A percentile compares a stretch with the other conserved stretches of the same genome.
Conservation (phyloP, 2,329 filamentous ascomycete genomes). For the Podosphaera xanthii region DNA sequence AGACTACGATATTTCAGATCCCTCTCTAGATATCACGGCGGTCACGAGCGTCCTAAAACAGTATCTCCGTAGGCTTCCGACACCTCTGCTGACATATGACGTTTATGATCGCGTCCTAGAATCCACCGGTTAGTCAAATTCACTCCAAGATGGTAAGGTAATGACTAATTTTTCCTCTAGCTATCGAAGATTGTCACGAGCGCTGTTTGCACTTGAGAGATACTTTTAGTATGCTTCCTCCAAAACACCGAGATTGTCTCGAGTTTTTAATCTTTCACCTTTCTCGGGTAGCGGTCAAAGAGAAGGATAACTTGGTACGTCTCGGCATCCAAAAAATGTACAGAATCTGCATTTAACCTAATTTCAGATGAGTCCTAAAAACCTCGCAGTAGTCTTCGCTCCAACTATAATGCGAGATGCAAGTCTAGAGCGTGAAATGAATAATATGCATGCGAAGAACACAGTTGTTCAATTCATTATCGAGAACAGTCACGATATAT, state of each 20-base stretch:
- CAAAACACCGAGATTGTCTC: slow-evolving; percentile 66
- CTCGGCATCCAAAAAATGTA: not conserved
- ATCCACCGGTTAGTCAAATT: slow-evolving; percentile 37
- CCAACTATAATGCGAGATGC: slow-evolving; percentile 90
- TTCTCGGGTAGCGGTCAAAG: slow-evolving; percentile 59
- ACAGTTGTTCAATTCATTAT: slow-evolving; percentile 79
- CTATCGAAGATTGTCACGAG: slow-evolving; percentile 39
- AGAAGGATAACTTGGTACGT: slow-evolving; percentile 62
- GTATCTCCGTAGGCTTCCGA: slow-evolving; percentile 85
- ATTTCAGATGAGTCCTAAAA: slow-evolving; percentile 74
- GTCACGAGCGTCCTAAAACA: slow-evolving; percentile 92
- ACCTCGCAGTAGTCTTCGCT: slow-evolving; percentile 89
- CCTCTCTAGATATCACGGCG: slow-evolving; percentile 81
- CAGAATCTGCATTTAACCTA: slow-evolving; percentile 9
- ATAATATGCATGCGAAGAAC: slow-evolving; percentile 85
- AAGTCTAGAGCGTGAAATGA: slow-evolving; percentile 83
- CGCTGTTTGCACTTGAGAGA: slow-evolving; percentile 48
- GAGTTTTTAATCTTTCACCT: slow-evolving; percentile 92
- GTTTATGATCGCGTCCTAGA: slow-evolving; percentile 80
- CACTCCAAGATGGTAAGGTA: not conserved
- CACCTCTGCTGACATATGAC: slow-evolving; percentile 73
- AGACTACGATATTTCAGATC: slow-evolving; percentile 82
- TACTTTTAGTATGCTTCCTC: slow-evolving; percentile 58
- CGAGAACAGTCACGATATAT: slow-evolving; percentile 69
- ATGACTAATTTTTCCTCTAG: slow-evolving; percentile 20